A percentile compares a stretch with the other conserved stretches of the same genome.
These are phyloP conservation scores for Hypsizygus marmoreus DNA, from an alignment of 768 basidiomycete species.

Conservation along the genomic window DNA sequence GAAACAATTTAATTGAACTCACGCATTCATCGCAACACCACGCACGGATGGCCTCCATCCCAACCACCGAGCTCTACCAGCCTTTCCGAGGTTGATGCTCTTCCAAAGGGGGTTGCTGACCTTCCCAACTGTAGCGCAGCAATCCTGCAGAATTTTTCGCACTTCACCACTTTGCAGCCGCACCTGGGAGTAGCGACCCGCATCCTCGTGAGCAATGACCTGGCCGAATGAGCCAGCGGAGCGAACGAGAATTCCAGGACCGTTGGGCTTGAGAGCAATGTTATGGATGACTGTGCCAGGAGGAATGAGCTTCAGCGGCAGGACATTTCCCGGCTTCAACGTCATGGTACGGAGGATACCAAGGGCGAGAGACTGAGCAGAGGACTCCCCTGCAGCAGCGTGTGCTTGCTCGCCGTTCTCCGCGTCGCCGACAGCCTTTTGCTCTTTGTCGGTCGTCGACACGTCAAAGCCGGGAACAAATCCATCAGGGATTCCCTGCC, in stretches of 20 bases:
- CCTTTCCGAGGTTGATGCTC: slow-evolving; percentile 83
- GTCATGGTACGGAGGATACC: slow-evolving; percentile 84
- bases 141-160: slow-evolving; percentile 77
- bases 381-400: slow-evolving; percentile 22
- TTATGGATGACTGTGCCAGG: slow-evolving; percentile 90
- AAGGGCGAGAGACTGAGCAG: slow-evolving; percentile 69
- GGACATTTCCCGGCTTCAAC: slow-evolving; percentile 89
- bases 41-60: slow-evolving; percentile 84
- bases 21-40: slow-evolving; percentile 98
- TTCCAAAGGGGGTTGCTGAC: slow-evolving; percentile 94
- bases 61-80: slow-evolving; percentile 86
- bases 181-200: slow-evolving; percentile 75
- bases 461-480: slow-evolving; percentile 58
- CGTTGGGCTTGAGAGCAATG: slow-evolving; percentile 73
- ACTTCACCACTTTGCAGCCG: slow-evolving; percentile 93
- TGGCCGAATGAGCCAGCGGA: slow-evolving; percentile 87
- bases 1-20: slow-evolving; percentile 30
- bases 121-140: slow-evolving; percentile 86
- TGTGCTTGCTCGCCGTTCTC: slow-evolving; percentile 23
- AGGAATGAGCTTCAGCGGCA: slow-evolving; percentile 89
- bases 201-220: slow-evolving; percentile 76
- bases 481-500: slow-evolving; percentile 77
- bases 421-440: slow-evolving; percentile 16
- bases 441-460: slow-evolving; percentile 17
- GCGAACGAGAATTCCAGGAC: slow-evolving; percentile 82